Conservation (phyloP, 2,329 filamentous ascomycete species). For the Ascochyta pisi region DNA sequence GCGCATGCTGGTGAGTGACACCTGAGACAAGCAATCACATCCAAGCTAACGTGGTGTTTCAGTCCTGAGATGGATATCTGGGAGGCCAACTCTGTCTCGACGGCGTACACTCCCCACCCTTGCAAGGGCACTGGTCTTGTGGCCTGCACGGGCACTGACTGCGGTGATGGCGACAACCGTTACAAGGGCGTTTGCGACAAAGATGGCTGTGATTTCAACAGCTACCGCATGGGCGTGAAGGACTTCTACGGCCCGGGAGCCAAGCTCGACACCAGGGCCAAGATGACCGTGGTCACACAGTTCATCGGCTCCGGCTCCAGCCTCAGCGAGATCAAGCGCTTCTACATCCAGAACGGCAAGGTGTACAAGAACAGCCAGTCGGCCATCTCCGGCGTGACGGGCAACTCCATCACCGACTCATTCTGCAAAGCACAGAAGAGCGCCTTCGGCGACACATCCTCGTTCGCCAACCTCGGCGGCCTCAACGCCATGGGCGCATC, state of each 20-base stretch:
- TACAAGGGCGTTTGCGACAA: constrained; percentile 71
- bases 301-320: constrained; percentile 54
- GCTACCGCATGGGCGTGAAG: constrained; percentile 68
- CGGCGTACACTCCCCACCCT: constrained; percentile 70
- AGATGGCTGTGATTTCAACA: constrained; percentile 69
- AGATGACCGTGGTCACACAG: constrained; percentile 60
- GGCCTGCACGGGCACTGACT: constrained; percentile 59
- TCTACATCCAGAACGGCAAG: constrained; percentile 59
- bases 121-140: constrained; percentile 61
- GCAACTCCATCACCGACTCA: constrained; percentile 63
- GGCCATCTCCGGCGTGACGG: constrained; percentile 54
- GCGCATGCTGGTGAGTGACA: constrained; percentile 62
- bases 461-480: constrained; percentile 64
- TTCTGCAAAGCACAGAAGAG: constrained; percentile 66
- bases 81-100: constrained; percentile 72
- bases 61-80: constrained; percentile 71
- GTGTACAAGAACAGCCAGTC: constrained; percentile 56
- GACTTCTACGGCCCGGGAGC: constrained; percentile 67
- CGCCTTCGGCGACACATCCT: constrained; percentile 61
- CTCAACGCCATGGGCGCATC: constrained; percentile 62
- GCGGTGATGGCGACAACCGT: constrained; percentile 56
- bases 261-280: constrained; percentile 52
- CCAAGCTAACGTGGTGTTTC: no score
- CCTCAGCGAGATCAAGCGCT: constrained; percentile 56
- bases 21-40: no score